Base-by-base conservation (phyloP, 73 alveolate genomes). In the Breviolum minutum region DNA sequence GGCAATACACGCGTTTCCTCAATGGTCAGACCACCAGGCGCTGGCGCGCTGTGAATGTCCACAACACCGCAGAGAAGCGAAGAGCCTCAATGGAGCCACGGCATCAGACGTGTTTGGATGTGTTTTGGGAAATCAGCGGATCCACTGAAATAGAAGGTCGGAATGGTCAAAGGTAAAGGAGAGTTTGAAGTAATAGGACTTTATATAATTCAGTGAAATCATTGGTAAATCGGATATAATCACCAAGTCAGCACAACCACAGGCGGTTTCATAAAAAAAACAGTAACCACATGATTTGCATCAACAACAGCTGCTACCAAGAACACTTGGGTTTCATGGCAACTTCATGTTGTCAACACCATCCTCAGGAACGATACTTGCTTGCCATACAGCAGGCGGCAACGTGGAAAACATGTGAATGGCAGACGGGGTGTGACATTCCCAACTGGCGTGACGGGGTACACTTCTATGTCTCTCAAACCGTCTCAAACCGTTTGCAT, bases 21-120 rank as follows among this genome's bases (percentile, higher is more conserved):
- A 63, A 93, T 91, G 68, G 82, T 22, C 98, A 93, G 98, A 93
- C 98, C 63, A 93, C 98, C 81, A 80, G 91, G 54, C 92, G 98
- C 81, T 93, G 98, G 98, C 89, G 98, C n/a, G 98, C 98, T 14
- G 91, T 93, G 61, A 77, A 74, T 68, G 92, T 93, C 60, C 98
- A 93, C 92, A 70, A 77, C 76, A 90, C 96, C 27, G 87, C 83
- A 30, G 96, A 90, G 96, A 90, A 90, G 96, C 96, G 96, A 63
- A 30, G 96, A 64, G 96, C 96, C 48, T 90, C 96, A 26, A 90
- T 90, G 96, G 96, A 29, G 73, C 62, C 86, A 26, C 32, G 63
- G 63, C 81, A 22, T 71, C 30, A 8, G 13, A 8, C 32, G 30
- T 13, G 81, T 13, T 13, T 71, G 10, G 32, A 30, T 8, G 19